Evolutionary conservation across 2,329 filamentous ascomycete genomes (phyloP).

Genomic region (Stachybotrys chartarum): DNA sequence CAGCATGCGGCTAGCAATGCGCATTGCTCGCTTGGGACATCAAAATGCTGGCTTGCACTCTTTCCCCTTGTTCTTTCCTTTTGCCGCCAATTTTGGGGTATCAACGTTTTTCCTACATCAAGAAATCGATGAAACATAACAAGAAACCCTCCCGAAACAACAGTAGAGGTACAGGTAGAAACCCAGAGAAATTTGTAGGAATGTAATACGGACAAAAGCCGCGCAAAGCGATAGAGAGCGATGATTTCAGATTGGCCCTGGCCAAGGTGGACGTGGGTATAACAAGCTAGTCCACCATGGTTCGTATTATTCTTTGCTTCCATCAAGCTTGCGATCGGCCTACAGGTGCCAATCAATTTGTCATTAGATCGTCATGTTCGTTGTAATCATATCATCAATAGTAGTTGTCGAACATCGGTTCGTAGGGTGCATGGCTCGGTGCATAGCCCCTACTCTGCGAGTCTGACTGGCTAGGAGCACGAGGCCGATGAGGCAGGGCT

Average conservation of each 20-base stretch:
- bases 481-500: slow-evolving; percentile 31
- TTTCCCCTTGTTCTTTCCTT: not conserved
- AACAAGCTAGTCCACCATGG: not conserved
- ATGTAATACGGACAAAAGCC: not conserved
- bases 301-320: not conserved
- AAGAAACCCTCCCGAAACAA: not conserved
- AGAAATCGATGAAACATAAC: not conserved
- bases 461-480: slow-evolving; percentile 42
- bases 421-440: slow-evolving; percentile 21
- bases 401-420: slow-evolving; percentile 17
- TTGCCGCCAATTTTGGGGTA: not conserved
- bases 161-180: not conserved
- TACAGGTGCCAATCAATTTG: slow-evolving; percentile 11
- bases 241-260: not conserved
- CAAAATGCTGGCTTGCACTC: not conserved
- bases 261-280: not conserved
- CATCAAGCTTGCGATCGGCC: not conserved
- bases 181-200: not conserved
- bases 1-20: too few relatives aligned
- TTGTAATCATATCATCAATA: slow-evolving; percentile 22
- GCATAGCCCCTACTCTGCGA: slow-evolving; percentile 30
- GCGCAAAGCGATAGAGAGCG: not conserved
- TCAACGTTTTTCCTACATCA: not conserved
- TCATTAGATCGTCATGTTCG: slow-evolving; percentile 20
- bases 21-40: not conserved